A percentile compares a stretch with the other conserved stretches of the same genome.
Evolutionary conservation across 2,329 filamentous ascomycete genomes (phyloP).

Genomic region (Claviceps maximensis): DNA sequence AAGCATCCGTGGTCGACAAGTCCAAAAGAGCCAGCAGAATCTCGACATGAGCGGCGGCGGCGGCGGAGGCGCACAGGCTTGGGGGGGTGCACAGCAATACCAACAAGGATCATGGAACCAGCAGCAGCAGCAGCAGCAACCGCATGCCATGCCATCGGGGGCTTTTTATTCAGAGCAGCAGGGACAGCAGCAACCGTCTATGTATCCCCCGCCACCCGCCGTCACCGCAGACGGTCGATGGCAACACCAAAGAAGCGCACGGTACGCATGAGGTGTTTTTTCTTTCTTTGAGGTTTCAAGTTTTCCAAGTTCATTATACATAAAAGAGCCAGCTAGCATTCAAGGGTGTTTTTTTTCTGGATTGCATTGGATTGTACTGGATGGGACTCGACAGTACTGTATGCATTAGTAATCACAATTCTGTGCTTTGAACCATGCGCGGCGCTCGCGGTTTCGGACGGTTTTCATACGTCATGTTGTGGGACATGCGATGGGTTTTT

Average conservation of each 20-base stretch:
- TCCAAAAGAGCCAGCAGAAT: neutral
- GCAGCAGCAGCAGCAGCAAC: constrained; percentile 8
- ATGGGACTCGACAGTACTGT: too few species aligned
- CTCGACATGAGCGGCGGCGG: neutral
- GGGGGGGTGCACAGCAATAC: neutral
- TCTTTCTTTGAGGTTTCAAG: neutral
- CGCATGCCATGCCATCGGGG: too few species aligned
- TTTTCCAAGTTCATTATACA: neutral
- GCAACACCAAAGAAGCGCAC: neutral
- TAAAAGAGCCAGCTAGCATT: too few species aligned
- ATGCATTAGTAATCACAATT: too few species aligned
- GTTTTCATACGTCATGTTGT: too few species aligned
- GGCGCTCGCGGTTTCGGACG: too few species aligned
- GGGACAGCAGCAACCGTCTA: neutral
- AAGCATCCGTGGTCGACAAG: neutral
- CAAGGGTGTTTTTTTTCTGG: neutral
- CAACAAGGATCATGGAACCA: constrained; percentile 3
- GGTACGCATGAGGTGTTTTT: neutral
- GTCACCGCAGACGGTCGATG: neutral
- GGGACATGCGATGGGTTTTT: too few species aligned
- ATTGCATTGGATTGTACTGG: too few species aligned
- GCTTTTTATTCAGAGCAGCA: too few species aligned
- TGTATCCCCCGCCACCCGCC: neutral
- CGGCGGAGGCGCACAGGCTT: neutral
- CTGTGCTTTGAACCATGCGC: too few species aligned